Evolutionary conservation across 2,329 filamentous ascomycete genomes (phyloP).

Genomic region (Penicillium sclerotigenum): DNA sequence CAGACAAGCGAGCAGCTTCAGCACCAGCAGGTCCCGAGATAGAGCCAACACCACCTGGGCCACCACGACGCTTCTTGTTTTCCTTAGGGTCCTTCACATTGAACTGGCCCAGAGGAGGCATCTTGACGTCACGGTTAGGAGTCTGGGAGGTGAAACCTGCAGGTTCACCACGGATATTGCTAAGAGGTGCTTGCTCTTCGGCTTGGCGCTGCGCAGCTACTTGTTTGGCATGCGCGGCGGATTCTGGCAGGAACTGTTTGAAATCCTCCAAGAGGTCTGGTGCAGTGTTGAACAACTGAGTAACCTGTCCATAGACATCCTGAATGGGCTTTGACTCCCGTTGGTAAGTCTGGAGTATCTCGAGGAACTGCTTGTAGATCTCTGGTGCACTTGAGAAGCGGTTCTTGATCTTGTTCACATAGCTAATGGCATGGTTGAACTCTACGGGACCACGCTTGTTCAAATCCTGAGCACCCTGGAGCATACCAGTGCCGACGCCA

Average conservation of each 20-base stretch:
- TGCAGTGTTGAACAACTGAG: constrained; percentile 85
- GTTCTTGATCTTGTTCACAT: constrained; percentile 99
- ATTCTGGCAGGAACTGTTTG: constrained; percentile 96
- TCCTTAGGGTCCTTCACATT: constrained; percentile 84
- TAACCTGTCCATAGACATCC: constrained; percentile 96
- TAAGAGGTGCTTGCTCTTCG: constrained; percentile 68
- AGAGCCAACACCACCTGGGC: constrained; percentile 43
- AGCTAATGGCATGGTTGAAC: constrained; percentile 98
- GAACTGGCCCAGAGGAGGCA: constrained; percentile 94
- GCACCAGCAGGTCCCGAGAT: constrained; percentile 33
- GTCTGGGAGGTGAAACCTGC: constrained; percentile 50
- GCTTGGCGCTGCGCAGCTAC: constrained; percentile 58
- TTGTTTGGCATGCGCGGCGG: constrained; percentile 66
- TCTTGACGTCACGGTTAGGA: constrained; percentile 57
- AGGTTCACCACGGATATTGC: constrained; percentile 57
- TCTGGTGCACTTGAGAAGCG: constrained; percentile 95
- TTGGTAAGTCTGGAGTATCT: constrained; percentile 97
- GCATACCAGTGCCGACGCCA: constrained; percentile 58
- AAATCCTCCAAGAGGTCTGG: constrained; percentile 96
- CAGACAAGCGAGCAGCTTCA: constrained; percentile 34
- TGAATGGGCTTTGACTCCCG: constrained; percentile 97
- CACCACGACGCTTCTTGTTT: constrained; percentile 78
- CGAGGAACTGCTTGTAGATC: constrained; percentile 98
- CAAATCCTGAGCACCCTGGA: constrained; percentile 54
- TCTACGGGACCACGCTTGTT: constrained; percentile 93